Evolutionary conservation across 2,329 filamentous ascomycete species (phyloP).

Genomic region (Sporothrix globosa): DNA sequence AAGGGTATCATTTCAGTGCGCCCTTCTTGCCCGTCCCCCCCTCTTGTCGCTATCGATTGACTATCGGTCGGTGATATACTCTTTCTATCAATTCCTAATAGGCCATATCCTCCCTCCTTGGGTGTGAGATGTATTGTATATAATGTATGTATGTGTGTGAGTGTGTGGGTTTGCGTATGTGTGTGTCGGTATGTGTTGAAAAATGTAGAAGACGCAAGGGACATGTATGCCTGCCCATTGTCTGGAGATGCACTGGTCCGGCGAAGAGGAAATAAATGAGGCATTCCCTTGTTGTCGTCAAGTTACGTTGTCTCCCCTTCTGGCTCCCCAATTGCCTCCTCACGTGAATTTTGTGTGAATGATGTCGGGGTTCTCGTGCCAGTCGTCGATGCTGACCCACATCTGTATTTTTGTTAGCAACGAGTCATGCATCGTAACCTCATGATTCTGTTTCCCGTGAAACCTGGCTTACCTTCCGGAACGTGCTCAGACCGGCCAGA

Average conservation of each 20-base stretch:
- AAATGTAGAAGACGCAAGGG: not conserved
- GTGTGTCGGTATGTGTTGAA: not conserved
- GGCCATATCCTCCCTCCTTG: not conserved
- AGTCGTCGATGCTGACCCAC: conserved; percentile 99
- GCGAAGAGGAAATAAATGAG: too few relatives aligned
- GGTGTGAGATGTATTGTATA: conserved; percentile 8
- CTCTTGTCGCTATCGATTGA: not conserved
- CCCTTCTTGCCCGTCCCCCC: not conserved
- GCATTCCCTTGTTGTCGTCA: too few relatives aligned
- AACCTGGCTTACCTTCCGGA: conserved; percentile 76
- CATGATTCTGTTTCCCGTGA: not conserved
- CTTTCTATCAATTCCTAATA: conserved; percentile 1
- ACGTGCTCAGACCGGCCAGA: conserved; percentile 92
- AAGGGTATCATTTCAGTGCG: conserved; percentile 36
- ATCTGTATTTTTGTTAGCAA: conserved; percentile 62
- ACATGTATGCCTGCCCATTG: not conserved
- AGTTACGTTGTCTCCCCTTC: not conserved
- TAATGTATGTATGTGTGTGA: conserved; percentile 12
- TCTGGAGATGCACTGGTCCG: too few relatives aligned
- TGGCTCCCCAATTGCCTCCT: not conserved
- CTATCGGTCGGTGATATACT: not conserved
- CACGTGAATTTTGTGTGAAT: conserved; percentile 98
- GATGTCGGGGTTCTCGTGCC: conserved; percentile 99
- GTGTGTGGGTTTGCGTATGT: not conserved
- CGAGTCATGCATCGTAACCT: not conserved